phyloP scores from a whole-genome alignment of 371 early-diverging fungal genomes.

The Umbelopsis sp. region DNA sequence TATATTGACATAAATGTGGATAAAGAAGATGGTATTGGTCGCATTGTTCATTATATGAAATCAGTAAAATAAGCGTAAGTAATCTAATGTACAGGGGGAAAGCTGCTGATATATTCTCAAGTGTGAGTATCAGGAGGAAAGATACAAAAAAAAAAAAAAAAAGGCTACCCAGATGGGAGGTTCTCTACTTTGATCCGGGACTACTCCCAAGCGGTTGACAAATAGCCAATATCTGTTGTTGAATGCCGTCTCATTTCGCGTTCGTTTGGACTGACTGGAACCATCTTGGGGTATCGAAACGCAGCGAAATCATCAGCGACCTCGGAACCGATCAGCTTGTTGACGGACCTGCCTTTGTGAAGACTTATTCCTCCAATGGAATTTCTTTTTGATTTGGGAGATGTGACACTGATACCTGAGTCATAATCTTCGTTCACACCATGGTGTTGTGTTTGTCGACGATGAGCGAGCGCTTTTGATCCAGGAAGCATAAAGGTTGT shows the following conservation, averaged over 20 bases:
- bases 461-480: background rate
- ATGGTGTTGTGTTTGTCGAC: background rate
- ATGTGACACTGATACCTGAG: conserved; percentile 15
- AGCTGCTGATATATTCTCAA: background rate
- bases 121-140: background rate
- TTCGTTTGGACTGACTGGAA: background rate
- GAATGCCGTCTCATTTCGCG: background rate
- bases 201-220: conserved; percentile 3
- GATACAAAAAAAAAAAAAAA: too few relatives aligned
- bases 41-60: too few relatives aligned
- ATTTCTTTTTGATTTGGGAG: conserved; percentile 10
- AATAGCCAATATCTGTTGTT: conserved; percentile 10
- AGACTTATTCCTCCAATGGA: conserved; percentile 7
- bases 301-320: conserved; percentile 2
- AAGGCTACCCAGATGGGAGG: too few relatives aligned
- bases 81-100: background rate
- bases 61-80: too few relatives aligned
- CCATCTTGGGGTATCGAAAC: conserved; percentile 10
- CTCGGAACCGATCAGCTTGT: background rate
- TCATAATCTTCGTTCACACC: conserved; percentile 14
- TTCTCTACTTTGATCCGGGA: too few relatives aligned
- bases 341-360: background rate
- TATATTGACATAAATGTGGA: too few relatives aligned
- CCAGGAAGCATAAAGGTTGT: background rate
- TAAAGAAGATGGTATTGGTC: too few relatives aligned